Conservation (phyloP, 495 filamentous ascomycete species). For the Aspergillus diversus region DNA sequence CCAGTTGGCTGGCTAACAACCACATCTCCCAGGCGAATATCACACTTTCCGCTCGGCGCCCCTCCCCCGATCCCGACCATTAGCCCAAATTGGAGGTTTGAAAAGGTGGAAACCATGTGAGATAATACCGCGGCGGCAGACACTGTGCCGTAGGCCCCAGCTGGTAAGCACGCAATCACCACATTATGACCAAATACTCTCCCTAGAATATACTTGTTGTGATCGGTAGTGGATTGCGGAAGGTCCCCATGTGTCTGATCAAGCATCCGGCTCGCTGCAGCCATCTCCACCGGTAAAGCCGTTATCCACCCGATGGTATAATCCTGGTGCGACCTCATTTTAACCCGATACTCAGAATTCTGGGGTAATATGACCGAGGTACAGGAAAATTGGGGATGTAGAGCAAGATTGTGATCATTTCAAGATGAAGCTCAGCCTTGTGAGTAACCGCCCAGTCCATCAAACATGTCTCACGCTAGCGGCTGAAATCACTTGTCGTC, state of each 20-base stretch:
- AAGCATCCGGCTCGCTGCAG: too few species aligned
- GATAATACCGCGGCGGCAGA: constrained; percentile 18
- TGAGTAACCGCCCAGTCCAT: too few species aligned
- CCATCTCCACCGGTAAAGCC: too few species aligned
- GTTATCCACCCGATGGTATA: too few species aligned
- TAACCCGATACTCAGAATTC: too few species aligned
- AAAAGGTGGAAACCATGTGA: constrained; percentile 17
- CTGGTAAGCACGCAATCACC: constrained; percentile 27
- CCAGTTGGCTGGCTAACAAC: constrained; percentile 35
- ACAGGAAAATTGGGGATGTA: too few species aligned
- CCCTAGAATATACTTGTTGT: constrained; percentile 32
- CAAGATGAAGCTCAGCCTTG: neutral
- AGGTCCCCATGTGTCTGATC: neutral
- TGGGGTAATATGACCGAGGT: too few species aligned
- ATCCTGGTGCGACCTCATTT: neutral
- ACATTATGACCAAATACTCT: constrained; percentile 28
- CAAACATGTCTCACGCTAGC: too few species aligned
- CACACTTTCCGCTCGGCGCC: neutral
- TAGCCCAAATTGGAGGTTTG: constrained; percentile 15
- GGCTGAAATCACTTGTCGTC: too few species aligned
- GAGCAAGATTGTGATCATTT: too few species aligned
- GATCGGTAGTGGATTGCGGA: constrained; percentile 10
- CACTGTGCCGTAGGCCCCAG: constrained; percentile 23
- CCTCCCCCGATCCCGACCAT: constrained; percentile 23
- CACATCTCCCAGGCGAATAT: constrained; percentile 45